These are phyloP conservation scores for Exsudoporus frostii DNA, from an alignment of 768 basidiomycete species.

Conservation along the genomic window DNA sequence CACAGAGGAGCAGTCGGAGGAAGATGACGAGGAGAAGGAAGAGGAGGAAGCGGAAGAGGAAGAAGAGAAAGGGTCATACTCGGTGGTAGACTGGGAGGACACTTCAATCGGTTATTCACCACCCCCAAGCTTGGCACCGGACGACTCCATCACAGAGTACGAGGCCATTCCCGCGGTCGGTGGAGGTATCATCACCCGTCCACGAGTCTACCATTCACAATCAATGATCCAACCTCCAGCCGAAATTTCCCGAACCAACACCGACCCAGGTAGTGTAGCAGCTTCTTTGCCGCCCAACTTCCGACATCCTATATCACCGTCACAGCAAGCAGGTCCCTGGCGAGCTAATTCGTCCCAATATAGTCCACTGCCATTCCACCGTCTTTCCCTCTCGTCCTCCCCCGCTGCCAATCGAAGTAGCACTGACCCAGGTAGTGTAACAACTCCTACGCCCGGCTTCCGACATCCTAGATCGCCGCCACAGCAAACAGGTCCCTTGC, in stretches of 20 bases:
- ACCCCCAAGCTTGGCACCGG: slow-evolving; percentile 40
- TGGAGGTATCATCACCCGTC: slow-evolving; percentile 82
- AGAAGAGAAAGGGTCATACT: slow-evolving; percentile 44
- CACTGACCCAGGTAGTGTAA: slow-evolving; percentile 55
- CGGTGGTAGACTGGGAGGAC: slow-evolving; percentile 71
- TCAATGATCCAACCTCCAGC: slow-evolving; percentile 59
- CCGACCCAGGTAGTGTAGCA: slow-evolving; percentile 57
- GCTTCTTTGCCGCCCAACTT: background rate
- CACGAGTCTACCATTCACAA: slow-evolving; percentile 82
- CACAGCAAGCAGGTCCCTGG: slow-evolving; percentile 32
- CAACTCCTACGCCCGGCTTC: background rate
- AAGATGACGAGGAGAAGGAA: slow-evolving; percentile 35
- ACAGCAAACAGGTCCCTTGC: slow-evolving; percentile 32
- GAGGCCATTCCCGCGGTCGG: slow-evolving; percentile 92
- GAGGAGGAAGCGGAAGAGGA: slow-evolving; percentile 35
- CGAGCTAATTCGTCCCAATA: background rate
- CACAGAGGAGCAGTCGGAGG: slow-evolving; percentile 56
- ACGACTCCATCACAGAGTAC: slow-evolving; percentile 58
- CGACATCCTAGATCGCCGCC: slow-evolving; percentile 7
- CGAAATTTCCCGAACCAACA: slow-evolving; percentile 13
- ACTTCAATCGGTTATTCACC: slow-evolving; percentile 46
- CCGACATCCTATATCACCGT: slow-evolving; percentile 3
- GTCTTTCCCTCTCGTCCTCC: too few species aligned
- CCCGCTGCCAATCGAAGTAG: background rate
- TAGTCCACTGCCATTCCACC: too few species aligned